Conservation (phyloP, 306 rosid genomes). For the Dalbergia cochinchinensis region DNA sequence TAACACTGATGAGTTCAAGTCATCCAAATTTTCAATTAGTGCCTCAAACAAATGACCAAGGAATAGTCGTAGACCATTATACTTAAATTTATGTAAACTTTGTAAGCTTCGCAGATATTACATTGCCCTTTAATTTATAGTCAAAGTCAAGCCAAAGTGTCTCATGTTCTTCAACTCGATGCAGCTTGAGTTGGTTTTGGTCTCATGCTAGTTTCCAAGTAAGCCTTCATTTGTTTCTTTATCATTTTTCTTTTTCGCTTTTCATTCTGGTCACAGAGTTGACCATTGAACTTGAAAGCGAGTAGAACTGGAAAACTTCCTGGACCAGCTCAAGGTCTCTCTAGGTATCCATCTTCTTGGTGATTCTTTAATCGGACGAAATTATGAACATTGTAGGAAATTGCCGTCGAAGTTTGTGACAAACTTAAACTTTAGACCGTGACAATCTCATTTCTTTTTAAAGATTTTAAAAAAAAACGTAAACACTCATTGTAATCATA, state of each 20-base stretch:
- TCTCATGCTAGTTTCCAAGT: not conserved
- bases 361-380: not conserved
- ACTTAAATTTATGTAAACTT: not conserved
- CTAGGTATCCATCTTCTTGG: not conserved
- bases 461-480: not conserved
- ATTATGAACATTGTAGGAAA: not conserved
- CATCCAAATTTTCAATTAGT: no score
- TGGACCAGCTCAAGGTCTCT: not conserved
- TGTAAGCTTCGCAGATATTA: conserved; percentile 27
- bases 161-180: not conserved
- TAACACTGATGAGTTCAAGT: no score
- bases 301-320: conserved; percentile 14
- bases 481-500: not conserved
- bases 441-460: not conserved
- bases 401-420: not conserved
- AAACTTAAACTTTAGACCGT: not conserved
- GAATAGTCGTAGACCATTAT: not conserved
- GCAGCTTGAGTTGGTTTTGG: not conserved
- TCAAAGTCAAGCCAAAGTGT: conserved; percentile 21
- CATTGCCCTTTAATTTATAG: not conserved
- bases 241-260: not conserved
- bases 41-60: no score
- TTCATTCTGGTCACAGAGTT: conserved; percentile 15
- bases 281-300: conserved; percentile 37
- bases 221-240: not conserved